A percentile compares a stretch with the other conserved stretches of the same genome.
phyloP scores from a whole-genome alignment of 345 rosid species.

The Melaleuca quinquenervia region DNA sequence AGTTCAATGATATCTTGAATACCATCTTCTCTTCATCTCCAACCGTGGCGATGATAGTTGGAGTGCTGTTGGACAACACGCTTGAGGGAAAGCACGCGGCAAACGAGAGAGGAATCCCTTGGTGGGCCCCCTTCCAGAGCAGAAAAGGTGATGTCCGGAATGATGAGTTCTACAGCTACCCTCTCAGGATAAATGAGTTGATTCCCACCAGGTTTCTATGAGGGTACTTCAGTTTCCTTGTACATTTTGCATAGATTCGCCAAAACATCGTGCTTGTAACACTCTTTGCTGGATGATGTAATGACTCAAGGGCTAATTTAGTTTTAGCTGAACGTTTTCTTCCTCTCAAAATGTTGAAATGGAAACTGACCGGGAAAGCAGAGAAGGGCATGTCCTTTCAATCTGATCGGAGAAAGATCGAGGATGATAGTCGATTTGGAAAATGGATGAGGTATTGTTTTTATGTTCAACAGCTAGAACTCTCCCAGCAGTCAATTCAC shows the following conservation, averaged over 20 bases:
- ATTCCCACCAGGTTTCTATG: conserved; percentile 59
- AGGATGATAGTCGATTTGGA: neutral
- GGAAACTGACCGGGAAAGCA: neutral
- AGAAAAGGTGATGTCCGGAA: conserved; percentile 59
- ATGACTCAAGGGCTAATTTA: neutral
- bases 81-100: conserved; percentile 29
- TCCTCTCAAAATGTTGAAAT: neutral
- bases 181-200: conserved; percentile 39
- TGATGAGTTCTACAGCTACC: conserved; percentile 67
- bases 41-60: conserved; percentile 61
- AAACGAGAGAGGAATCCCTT: conserved; percentile 59
- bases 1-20: conserved; percentile 83
- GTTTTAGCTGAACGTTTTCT: neutral
- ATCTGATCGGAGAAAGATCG: neutral
- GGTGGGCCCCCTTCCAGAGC: conserved; percentile 92
- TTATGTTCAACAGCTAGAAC: neutral
- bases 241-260: neutral
- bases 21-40: conserved; percentile 85
- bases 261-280: neutral
- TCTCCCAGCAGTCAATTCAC: neutral
- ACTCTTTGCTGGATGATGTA: neutral
- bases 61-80: conserved; percentile 67
- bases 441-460: neutral
- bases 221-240: neutral
- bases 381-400: neutral